These are phyloP conservation scores for Rhizodiscina lignyota DNA, from an alignment of 495 filamentous ascomycete genomes.

Conservation along the genomic window DNA sequence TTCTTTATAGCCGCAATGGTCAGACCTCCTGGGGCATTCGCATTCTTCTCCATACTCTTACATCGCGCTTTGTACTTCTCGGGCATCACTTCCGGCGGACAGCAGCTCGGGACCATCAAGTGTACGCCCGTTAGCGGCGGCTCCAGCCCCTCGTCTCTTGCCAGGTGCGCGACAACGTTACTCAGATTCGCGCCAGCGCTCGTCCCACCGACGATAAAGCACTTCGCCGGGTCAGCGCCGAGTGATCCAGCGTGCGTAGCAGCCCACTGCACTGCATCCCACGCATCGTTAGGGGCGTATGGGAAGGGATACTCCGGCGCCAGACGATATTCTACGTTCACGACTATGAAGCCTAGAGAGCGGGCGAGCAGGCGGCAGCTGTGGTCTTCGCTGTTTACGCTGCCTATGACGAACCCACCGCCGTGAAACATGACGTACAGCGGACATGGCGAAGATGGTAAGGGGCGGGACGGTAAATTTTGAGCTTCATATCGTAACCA, in stretches of 20 bases:
- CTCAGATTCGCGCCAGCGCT: constrained; percentile 11
- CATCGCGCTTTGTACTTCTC: constrained; percentile 9
- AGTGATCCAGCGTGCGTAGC: constrained; percentile 1
- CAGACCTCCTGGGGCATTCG: too few species aligned
- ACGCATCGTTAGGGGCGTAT: constrained; percentile 4
- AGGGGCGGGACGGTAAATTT: too few species aligned
- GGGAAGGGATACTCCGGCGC: constrained; percentile 10
- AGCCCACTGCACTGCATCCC: constrained; percentile 7
- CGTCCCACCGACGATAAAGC: constrained; percentile 14
- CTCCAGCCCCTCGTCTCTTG: constrained; percentile 4
- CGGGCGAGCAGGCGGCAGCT: constrained; percentile 2
- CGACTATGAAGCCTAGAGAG: constrained; percentile 1
- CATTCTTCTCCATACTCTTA: too few species aligned
- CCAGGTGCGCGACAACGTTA: constrained; percentile 4
- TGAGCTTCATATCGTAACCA: too few species aligned
- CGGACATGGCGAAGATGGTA: too few species aligned
- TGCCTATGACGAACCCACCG: constrained; percentile 9
- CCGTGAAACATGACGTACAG: too few species aligned
- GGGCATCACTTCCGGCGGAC: constrained; percentile 4
- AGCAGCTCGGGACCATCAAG: constrained; percentile 5
- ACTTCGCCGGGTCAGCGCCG: constrained; percentile 8
- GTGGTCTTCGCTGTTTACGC: constrained; percentile 4
- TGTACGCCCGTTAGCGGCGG: constrained; percentile 11
- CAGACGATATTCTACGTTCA: constrained; percentile 9
- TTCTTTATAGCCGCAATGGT: too few species aligned